Evolutionary conservation across 352 stramenopile species (phyloP).

Genomic region (Phytophthora cryptogea): DNA sequence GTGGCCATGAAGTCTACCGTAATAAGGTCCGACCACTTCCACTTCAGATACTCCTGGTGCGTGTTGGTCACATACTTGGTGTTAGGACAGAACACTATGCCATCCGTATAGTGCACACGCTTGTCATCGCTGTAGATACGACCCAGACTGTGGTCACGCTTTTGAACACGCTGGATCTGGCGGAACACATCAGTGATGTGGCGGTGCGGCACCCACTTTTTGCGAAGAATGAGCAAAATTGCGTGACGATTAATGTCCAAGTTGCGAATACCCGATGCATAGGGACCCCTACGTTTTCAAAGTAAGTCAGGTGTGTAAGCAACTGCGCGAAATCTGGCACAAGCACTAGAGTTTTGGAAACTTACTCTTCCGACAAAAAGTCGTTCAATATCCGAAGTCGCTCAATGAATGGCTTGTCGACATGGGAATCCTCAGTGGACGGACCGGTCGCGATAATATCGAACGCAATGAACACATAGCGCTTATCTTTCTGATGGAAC

Average conservation of each 20-base stretch:
- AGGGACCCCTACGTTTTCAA: slow-evolving; percentile 56
- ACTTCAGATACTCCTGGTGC: slow-evolving; percentile 91
- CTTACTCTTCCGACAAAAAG: slow-evolving; percentile 85
- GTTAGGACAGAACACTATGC: slow-evolving; percentile 90
- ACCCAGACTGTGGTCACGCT: slow-evolving; percentile 75
- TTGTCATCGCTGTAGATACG: slow-evolving; percentile 86
- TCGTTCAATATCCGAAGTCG: slow-evolving; percentile 81
- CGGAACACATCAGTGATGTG: slow-evolving; percentile 86
- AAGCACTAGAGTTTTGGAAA: slow-evolving; percentile 12
- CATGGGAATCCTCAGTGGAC: slow-evolving; percentile 70
- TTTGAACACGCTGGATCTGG: slow-evolving; percentile 78
- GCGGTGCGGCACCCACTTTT: slow-evolving; percentile 81
- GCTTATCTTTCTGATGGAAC: slow-evolving; percentile 83
- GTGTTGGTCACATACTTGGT: slow-evolving; percentile 85
- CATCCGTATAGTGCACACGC: slow-evolving; percentile 89
- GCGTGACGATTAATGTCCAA: slow-evolving; percentile 67
- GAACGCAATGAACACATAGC: slow-evolving; percentile 91
- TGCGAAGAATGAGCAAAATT: slow-evolving; percentile 78
- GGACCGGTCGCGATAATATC: slow-evolving; percentile 87
- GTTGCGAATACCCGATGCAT: slow-evolving; percentile 66
- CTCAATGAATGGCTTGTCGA: slow-evolving; percentile 83
- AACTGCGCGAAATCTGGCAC: neutral
- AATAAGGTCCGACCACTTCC: slow-evolving; percentile 92
- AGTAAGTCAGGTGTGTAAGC: slow-evolving; percentile 10
- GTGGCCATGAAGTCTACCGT: slow-evolving; percentile 86